These are phyloP conservation scores for Penicillium frequentans DNA, from an alignment of 2,329 filamentous ascomycete genomes.

Conservation along the genomic window DNA sequence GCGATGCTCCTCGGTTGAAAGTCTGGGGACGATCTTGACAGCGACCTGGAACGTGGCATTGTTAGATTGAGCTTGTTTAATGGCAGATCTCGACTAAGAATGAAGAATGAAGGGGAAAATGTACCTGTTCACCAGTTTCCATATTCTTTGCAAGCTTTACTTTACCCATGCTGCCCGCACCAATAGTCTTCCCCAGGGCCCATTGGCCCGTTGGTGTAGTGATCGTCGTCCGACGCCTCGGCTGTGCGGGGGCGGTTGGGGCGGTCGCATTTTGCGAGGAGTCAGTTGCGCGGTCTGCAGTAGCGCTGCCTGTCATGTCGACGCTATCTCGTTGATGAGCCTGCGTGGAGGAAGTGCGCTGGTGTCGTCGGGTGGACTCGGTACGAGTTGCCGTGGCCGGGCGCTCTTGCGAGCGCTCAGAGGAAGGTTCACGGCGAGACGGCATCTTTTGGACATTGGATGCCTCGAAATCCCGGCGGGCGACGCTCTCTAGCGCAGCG, in stretches of 20 bases:
- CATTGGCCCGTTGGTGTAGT: conserved; percentile 88
- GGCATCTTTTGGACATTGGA: conserved; percentile 62
- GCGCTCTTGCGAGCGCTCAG: conserved; percentile 55
- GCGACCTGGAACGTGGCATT: conserved; percentile 64
- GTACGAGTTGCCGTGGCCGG: conserved; percentile 49
- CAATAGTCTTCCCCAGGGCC: conserved; percentile 94
- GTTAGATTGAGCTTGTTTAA: not conserved
- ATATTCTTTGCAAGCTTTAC: conserved; percentile 92
- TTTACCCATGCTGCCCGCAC: conserved; percentile 97
- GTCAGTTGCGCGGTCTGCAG: conserved; percentile 55
- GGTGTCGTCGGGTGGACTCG: conserved; percentile 51
- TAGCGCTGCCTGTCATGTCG: conserved; percentile 47
- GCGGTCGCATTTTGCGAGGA: conserved; percentile 50
- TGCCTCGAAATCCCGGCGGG: conserved; percentile 72
- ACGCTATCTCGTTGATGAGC: conserved; percentile 45
- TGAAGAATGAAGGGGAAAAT: not conserved
- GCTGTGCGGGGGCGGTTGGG: conserved; percentile 38
- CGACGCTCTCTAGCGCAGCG: conserved; percentile 52
- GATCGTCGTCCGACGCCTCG: conserved; percentile 72
- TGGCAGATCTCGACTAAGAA: not conserved
- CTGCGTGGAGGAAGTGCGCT: conserved; percentile 41
- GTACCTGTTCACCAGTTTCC: conserved; percentile 86
- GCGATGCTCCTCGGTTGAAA: conserved; percentile 80
- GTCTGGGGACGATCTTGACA: conserved; percentile 93
- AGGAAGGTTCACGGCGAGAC: conserved; percentile 62